These are phyloP conservation scores for Fraxinus cuspidata DNA, from an alignment of 257 asterid genomes.

Conservation along the genomic window DNA sequence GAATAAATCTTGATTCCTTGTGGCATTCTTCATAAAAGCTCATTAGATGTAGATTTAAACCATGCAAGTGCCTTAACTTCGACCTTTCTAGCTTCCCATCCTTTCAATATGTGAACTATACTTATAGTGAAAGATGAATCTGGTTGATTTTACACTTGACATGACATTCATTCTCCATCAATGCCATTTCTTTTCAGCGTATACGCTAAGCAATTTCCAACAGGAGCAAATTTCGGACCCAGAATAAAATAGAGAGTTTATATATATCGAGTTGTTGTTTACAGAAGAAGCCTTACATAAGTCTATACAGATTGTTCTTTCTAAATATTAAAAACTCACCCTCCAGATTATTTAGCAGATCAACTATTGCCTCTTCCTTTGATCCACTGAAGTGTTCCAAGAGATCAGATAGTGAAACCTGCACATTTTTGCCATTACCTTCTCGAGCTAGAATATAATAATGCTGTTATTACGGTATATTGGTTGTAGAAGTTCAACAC, in stretches of 20 bases:
- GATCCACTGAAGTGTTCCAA: conserved; percentile 73
- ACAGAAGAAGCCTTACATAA: conserved; percentile 47
- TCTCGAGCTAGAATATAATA: not conserved
- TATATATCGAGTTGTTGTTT: conserved; percentile 18
- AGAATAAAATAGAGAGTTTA: not conserved
- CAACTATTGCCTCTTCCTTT: conserved; percentile 45
- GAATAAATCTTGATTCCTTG: not conserved
- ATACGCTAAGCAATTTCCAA: not conserved
- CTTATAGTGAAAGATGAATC: not conserved
- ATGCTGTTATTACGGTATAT: not conserved
- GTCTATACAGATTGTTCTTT: conserved; percentile 56
- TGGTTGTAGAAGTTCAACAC: conserved; percentile 24
- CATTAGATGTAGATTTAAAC: too few species aligned
- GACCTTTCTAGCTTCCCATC: not conserved
- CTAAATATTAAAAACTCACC: conserved; percentile 68
- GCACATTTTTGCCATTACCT: conserved; percentile 29
- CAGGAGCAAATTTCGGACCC: not conserved
- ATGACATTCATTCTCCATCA: not conserved
- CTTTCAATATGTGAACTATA: not conserved
- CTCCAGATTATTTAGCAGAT: conserved; percentile 61
- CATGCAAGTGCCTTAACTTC: too few species aligned
- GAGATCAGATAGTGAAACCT: conserved; percentile 59
- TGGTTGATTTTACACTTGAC: not conserved
- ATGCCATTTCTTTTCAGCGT: not conserved
- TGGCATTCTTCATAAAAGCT: too few species aligned